phyloP scores from a whole-genome alignment of 805 yeast genomes.

The Cyberlindnera japonica region DNA sequence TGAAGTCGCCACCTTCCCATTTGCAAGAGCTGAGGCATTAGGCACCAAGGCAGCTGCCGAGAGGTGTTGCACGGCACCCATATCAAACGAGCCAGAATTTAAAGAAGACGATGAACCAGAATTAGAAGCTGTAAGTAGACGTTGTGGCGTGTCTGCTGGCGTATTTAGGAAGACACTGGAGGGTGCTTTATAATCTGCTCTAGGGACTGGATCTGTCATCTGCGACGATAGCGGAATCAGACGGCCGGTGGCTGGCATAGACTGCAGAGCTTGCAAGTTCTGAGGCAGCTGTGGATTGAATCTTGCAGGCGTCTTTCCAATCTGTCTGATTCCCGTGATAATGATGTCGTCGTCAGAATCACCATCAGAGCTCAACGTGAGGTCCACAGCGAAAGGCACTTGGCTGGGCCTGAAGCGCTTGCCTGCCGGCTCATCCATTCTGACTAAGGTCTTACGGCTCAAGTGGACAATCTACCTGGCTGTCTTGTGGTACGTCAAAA shows the following conservation, averaged over 20 bases:
- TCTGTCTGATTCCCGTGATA: slow-evolving; percentile 18
- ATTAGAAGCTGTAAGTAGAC: no score
- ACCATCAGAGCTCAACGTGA: slow-evolving; percentile 17
- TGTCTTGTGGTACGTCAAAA: no score
- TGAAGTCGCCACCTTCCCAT: no score
- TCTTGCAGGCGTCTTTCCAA: background rate
- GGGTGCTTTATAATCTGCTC: background rate
- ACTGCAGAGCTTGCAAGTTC: background rate
- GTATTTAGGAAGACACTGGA: background rate
- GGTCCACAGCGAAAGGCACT: slow-evolving; percentile 21
- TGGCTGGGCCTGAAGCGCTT: slow-evolving; percentile 12
- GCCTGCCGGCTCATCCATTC: slow-evolving; percentile 6
- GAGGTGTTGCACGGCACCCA: no score
- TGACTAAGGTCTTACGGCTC: no score
- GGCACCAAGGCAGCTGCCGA: no score
- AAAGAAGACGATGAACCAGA: no score
- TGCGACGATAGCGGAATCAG: no score
- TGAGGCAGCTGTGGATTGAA: background rate
- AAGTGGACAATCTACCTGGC: no score
- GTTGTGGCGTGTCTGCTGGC: background rate
- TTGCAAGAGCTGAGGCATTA: no score
- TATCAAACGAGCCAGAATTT: no score
- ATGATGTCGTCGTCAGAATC: slow-evolving; percentile 23
- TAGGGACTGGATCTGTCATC: background rate
- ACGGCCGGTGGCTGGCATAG: background rate